These are phyloP conservation scores for Hypoxylon sp. DNA, from an alignment of 2,329 filamentous ascomycete species.

Conservation along the genomic window DNA sequence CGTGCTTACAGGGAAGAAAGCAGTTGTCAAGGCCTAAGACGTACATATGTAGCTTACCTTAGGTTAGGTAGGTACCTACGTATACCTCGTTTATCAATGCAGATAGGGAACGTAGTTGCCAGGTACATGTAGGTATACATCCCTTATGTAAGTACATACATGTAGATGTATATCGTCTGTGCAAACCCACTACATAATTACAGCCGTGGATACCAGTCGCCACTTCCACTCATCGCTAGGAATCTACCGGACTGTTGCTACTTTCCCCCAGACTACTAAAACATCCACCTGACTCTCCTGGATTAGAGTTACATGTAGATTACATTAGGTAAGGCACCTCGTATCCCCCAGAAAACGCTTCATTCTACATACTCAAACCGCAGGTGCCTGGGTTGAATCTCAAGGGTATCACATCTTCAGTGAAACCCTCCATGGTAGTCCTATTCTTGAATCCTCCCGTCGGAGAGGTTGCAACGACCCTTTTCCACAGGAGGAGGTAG, in stretches of 20 bases:
- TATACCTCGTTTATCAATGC: no score
- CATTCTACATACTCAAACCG: neutral
- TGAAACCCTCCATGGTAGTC: neutral
- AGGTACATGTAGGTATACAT: no score
- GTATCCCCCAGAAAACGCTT: neutral
- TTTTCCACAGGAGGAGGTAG: no score
- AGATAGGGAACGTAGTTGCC: no score
- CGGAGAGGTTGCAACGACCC: neutral
- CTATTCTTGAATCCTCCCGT: neutral
- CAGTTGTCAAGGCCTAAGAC: conserved; percentile 34
- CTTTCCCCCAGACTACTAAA: no score
- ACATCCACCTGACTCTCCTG: neutral
- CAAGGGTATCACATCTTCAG: neutral
- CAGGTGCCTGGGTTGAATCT: neutral
- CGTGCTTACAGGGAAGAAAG: conserved; percentile 35
- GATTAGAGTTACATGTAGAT: no score
- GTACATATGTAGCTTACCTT: neutral
- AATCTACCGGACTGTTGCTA: no score
- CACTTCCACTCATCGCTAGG: no score
- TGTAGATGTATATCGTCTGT: no score
- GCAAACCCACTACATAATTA: no score
- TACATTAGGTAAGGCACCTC: neutral
- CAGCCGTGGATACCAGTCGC: no score
- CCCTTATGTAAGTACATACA: no score
- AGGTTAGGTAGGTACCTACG: neutral